Evolutionary conservation across 1,284 basidiomycete genomes (phyloP).

Genomic region (Farysia itapuensis): DNA sequence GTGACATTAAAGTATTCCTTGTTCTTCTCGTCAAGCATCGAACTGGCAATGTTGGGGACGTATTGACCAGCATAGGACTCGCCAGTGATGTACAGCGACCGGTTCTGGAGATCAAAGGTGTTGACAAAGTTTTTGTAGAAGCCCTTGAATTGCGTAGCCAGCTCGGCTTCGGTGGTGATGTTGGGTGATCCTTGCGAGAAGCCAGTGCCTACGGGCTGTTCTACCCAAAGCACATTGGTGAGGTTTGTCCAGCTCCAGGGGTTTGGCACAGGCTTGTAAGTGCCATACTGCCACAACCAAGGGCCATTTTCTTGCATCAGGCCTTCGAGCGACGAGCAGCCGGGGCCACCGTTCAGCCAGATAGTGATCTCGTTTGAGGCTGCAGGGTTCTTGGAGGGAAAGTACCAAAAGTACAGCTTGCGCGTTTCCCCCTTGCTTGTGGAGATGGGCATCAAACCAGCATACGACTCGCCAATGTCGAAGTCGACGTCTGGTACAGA

Average conservation of each 20-base stretch:
- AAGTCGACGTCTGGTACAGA: slow-evolving; percentile 42
- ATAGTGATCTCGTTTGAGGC: slow-evolving; percentile 73
- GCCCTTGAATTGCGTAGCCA: slow-evolving; percentile 58
- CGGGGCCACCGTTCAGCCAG: slow-evolving; percentile 66
- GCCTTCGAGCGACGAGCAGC: slow-evolving; percentile 76
- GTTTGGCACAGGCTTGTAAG: slow-evolving; percentile 70
- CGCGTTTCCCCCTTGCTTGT: slow-evolving; percentile 14
- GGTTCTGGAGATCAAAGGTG: slow-evolving; percentile 41
- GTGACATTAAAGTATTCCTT: slow-evolving; percentile 46
- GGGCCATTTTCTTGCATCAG: slow-evolving; percentile 80
- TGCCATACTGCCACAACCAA: slow-evolving; percentile 68
- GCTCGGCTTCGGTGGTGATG: slow-evolving; percentile 62
- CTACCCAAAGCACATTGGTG: slow-evolving; percentile 72
- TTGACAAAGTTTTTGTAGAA: slow-evolving; percentile 49
- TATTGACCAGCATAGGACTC: slow-evolving; percentile 95
- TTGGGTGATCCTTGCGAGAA: slow-evolving; percentile 74
- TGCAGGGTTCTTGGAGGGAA: slow-evolving; percentile 73
- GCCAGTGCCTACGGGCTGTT: slow-evolving; percentile 81
- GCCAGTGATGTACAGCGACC: slow-evolving; percentile 44
- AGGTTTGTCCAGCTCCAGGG: slow-evolving; percentile 79
- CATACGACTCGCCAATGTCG: slow-evolving; percentile 40
- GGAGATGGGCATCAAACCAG: slow-evolving; percentile 45
- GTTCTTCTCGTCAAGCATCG: slow-evolving; percentile 35
- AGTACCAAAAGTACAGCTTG: slow-evolving; percentile 82
- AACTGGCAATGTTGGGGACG: slow-evolving; percentile 78